Evolutionary conservation across 352 stramenopile species (phyloP).

Genomic region (Phytophthora megakarya): DNA sequence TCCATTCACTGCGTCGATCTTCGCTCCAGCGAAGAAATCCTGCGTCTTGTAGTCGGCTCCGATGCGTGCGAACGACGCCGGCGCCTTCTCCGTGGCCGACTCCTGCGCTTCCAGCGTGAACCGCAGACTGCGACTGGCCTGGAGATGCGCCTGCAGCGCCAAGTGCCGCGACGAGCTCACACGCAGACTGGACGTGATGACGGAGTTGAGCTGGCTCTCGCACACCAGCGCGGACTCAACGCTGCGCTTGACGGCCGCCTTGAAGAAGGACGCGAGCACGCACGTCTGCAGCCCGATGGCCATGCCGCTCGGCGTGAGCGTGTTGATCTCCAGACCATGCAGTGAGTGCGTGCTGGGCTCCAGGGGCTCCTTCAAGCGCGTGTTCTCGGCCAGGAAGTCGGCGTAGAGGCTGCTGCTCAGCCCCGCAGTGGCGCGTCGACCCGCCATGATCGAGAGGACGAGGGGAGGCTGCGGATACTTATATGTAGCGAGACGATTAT

Average conservation of each 20-base stretch:
- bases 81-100: slow-evolving; percentile 67
- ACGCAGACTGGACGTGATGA: slow-evolving; percentile 64
- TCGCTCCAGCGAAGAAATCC: slow-evolving; percentile 56
- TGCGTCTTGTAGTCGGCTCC: slow-evolving; percentile 65
- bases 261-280: slow-evolving; percentile 75
- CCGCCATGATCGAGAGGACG: slow-evolving; percentile 22
- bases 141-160: slow-evolving; percentile 69
- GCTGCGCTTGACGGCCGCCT: slow-evolving; percentile 65
- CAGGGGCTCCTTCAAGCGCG: slow-evolving; percentile 46
- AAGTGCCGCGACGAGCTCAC: slow-evolving; percentile 75
- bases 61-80: slow-evolving; percentile 72
- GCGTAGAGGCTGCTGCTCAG: slow-evolving; percentile 71
- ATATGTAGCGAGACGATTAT: no score
- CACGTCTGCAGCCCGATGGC: slow-evolving; percentile 58
- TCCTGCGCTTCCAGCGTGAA: slow-evolving; percentile 81
- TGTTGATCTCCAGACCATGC: slow-evolving; percentile 57
- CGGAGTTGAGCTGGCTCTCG: slow-evolving; percentile 67
- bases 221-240: slow-evolving; percentile 68
- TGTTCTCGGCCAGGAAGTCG: slow-evolving; percentile 66
- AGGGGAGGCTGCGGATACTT: no score
- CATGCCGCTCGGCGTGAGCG: slow-evolving; percentile 57
- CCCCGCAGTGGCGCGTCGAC: slow-evolving; percentile 41
- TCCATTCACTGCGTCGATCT: slow-evolving; percentile 82
- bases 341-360: slow-evolving; percentile 51
- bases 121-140: slow-evolving; percentile 52